These are phyloP conservation scores for Medicago lupulina DNA, from an alignment of 306 rosid genomes.

Conservation along the genomic window DNA sequence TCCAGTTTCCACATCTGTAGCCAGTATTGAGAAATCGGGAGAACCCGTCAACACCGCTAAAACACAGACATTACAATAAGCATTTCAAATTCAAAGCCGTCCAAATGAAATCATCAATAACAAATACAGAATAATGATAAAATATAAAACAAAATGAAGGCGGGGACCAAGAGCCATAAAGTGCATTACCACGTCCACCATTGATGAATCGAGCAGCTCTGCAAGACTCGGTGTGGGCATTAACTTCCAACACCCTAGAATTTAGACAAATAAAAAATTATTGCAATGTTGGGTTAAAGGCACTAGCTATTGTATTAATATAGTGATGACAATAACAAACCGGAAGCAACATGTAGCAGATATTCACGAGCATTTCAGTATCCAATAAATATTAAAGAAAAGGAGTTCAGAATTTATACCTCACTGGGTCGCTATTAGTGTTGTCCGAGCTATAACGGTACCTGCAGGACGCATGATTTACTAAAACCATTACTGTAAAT, in stretches of 20 bases:
- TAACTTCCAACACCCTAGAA: conserved; percentile 73
- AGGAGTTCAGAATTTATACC: conserved; percentile 49
- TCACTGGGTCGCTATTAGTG: conserved; percentile 54
- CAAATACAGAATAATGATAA: background rate
- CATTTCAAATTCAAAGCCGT: conserved; percentile 29
- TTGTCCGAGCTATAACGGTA: conserved; percentile 64
- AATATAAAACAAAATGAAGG: background rate
- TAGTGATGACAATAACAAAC: background rate
- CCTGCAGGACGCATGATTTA: conserved; percentile 40
- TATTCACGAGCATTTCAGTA: background rate
- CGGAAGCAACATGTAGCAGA: conserved; percentile 13
- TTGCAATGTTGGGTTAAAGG: background rate
- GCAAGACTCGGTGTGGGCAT: conserved; percentile 80
- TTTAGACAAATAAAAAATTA: background rate
- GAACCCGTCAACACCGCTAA: conserved; percentile 85
- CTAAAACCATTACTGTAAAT: background rate
- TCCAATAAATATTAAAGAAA: conserved; percentile 16
- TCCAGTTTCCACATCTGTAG: conserved; percentile 91
- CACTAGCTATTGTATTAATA: background rate
- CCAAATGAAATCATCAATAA: conserved; percentile 1
- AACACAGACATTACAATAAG: conserved; percentile 31
- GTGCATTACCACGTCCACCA: conserved; percentile 71
- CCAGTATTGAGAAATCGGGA: conserved; percentile 77
- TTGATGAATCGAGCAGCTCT: conserved; percentile 81
- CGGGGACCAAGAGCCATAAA: background rate